A percentile compares a stretch with the other conserved stretches of the same genome.
Conservation (phyloP, 306 rosid genomes). For the Sicyos baderoa region DNA sequence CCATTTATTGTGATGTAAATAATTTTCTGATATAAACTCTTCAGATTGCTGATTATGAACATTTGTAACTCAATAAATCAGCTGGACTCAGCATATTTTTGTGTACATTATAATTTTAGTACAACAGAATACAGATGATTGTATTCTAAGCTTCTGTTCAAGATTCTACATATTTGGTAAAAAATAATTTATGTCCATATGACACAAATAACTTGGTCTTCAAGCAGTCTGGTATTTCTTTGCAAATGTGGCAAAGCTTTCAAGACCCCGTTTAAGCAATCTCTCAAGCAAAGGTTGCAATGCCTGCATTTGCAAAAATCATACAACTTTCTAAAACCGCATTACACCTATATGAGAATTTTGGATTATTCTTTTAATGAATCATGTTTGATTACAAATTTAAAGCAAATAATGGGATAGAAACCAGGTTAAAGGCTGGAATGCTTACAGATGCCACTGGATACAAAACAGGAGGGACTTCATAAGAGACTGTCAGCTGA, state of each 20-base stretch:
- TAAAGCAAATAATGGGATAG: neutral
- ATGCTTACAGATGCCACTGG: constrained; percentile 87
- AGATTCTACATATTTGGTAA: neutral
- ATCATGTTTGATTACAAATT: neutral
- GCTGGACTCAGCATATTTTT: constrained; percentile 8
- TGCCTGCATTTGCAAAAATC: constrained; percentile 48
- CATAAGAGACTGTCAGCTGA: constrained; percentile 92
- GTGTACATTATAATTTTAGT: neutral
- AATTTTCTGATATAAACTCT: neutral
- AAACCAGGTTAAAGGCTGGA: too few species aligned
- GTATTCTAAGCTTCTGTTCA: neutral
- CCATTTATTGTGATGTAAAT: constrained; percentile 16
- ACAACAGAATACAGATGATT: neutral
- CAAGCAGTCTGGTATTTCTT: constrained; percentile 39
- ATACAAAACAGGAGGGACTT: constrained; percentile 72
- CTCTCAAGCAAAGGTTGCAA: constrained; percentile 72
- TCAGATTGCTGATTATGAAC: neutral
- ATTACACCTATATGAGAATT: neutral
- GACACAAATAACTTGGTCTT: neutral
- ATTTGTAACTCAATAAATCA: neutral
- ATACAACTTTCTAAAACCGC: neutral
- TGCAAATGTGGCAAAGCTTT: constrained; percentile 54
- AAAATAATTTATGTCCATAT: neutral
- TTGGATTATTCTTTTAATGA: neutral
- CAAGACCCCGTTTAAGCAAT: constrained; percentile 64